Base-by-base conservation (phyloP, 2,329 filamentous ascomycete species). In the Myotisia sp. region DNA sequence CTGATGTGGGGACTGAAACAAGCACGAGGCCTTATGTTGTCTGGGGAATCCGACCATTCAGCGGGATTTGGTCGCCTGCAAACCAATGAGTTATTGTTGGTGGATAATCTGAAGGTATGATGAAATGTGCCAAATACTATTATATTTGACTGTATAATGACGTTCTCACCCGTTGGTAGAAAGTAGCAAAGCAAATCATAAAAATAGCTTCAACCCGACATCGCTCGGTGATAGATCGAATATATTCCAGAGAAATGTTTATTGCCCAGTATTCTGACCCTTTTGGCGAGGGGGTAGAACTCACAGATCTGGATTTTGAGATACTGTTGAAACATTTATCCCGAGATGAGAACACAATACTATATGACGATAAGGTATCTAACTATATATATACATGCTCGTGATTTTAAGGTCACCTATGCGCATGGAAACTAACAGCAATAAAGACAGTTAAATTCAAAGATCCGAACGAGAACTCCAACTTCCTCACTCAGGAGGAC, bases 1-100 rank as follows among this genome's bases (percentile, higher is more conserved):
- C 56, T 90, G 44, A 70, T 68, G 6, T 94, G 86, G 85, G 75
- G 79, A 0, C 55, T 86, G 40, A 70, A 70, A 35, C 76, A 81
- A 48, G 54, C 84, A 10, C 81, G 79, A 1, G 57, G 57, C 1
- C 40, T 58, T 21, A 58, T 85, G 3, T 52, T 68, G 2, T 67
- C 69, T 5, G 43, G 44, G 3, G 64, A 65, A 12, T 59, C 42
- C 16, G 53, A 56, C 19, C 40, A 42, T 29, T 28, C 36, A 3
- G 52, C 53, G 9, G 50, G 47, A 7, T 46, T 51, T 2, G 46
- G 53, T 2, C 51, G 42, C 29, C 39, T 67, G 29, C 56, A 54
- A 33, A 49, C 46, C 7, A 62, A 58, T 36, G 54, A 58, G 34
- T 52, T 67, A 37, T 65, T 68, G 12, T 41, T 68, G 29, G 51